Evolutionary conservation across 257 asterid genomes (phyloP).

Genomic region (Jacaranda copaia): DNA sequence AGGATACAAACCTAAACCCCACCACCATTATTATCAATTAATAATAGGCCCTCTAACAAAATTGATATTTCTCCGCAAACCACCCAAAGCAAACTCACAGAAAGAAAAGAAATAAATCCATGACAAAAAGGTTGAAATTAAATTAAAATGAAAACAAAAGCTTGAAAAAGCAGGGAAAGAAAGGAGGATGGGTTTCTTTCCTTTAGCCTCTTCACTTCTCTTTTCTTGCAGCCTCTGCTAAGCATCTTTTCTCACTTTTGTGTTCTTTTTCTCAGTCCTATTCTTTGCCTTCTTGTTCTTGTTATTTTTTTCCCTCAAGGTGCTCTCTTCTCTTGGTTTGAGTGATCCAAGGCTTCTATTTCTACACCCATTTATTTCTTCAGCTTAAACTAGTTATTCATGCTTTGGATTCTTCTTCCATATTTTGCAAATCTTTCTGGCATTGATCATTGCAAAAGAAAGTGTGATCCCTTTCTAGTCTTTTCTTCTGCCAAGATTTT

Average conservation of each 20-base stretch:
- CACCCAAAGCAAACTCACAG: conserved; percentile 41
- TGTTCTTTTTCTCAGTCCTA: conserved; percentile 50
- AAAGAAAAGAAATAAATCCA: conserved; percentile 11
- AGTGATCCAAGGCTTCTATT: conserved; percentile 45
- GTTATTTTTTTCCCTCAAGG: conserved; percentile 24
- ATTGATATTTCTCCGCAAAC: conserved; percentile 43
- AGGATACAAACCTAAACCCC: conserved; percentile 70
- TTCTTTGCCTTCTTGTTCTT: conserved; percentile 49
- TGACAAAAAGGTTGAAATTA: conserved; percentile 20
- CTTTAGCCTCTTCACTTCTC: conserved; percentile 49
- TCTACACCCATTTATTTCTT: conserved; percentile 50
- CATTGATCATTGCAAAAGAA: conserved; percentile 57
- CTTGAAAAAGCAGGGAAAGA: conserved; percentile 50
- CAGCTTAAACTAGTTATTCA: conserved; percentile 41
- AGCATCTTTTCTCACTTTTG: conserved; percentile 70
- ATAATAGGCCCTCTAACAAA: conserved; percentile 52
- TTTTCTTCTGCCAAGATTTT: conserved; percentile 28
- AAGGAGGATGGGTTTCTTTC: conserved; percentile 44
- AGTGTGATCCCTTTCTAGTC: conserved; percentile 45
- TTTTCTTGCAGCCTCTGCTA: conserved; percentile 70
- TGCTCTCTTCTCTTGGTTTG: conserved; percentile 42
- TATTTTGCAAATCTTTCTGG: conserved; percentile 41
- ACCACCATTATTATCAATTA: conserved; percentile 65
- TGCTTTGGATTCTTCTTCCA: conserved; percentile 45
- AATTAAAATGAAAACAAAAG: conserved; percentile 23